Evolutionary conservation across 441 rosid genomes (phyloP).

Genomic region (Populus hybrid): DNA sequence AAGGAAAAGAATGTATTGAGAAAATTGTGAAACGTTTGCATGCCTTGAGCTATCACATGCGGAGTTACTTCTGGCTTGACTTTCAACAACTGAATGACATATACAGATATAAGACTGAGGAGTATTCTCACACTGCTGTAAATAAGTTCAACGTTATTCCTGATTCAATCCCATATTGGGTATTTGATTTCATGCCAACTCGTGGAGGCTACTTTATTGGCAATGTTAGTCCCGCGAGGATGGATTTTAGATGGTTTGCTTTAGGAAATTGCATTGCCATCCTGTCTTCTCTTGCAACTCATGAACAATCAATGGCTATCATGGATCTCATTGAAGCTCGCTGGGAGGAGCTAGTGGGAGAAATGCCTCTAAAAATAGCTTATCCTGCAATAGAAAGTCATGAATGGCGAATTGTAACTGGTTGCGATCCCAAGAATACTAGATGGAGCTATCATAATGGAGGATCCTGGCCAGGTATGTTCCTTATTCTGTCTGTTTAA

Average conservation of each 20-base stretch:
- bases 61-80: slow-evolving; percentile 91
- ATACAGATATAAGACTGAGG: slow-evolving; percentile 83
- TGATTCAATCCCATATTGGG: slow-evolving; percentile 93
- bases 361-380: slow-evolving; percentile 86
- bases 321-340: slow-evolving; percentile 93
- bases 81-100: slow-evolving; percentile 88
- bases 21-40: slow-evolving; percentile 79
- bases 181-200: slow-evolving; percentile 89
- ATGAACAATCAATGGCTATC: slow-evolving; percentile 84
- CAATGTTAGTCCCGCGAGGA: slow-evolving; percentile 88
- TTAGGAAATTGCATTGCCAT: slow-evolving; percentile 87
- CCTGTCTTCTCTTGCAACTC: slow-evolving; percentile 84
- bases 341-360: slow-evolving; percentile 94
- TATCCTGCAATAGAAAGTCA: slow-evolving; percentile 91
- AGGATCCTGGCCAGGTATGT: slow-evolving; percentile 96
- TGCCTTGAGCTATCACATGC: slow-evolving; percentile 89
- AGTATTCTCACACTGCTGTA: slow-evolving; percentile 34
- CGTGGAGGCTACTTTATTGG: slow-evolving; percentile 96
- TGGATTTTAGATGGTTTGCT: slow-evolving; percentile 95
- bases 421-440: slow-evolving; percentile 94
- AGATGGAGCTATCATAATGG: slow-evolving; percentile 99
- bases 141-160: slow-evolving; percentile 94
- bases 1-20: slow-evolving; percentile 79
- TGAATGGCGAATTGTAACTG: slow-evolving; percentile 79
- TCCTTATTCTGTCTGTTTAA: slow-evolving; percentile 13